These are phyloP conservation scores for Phycomyces nitens DNA, from an alignment of 192 early-diverging fungal species.

Conservation along the genomic window DNA sequence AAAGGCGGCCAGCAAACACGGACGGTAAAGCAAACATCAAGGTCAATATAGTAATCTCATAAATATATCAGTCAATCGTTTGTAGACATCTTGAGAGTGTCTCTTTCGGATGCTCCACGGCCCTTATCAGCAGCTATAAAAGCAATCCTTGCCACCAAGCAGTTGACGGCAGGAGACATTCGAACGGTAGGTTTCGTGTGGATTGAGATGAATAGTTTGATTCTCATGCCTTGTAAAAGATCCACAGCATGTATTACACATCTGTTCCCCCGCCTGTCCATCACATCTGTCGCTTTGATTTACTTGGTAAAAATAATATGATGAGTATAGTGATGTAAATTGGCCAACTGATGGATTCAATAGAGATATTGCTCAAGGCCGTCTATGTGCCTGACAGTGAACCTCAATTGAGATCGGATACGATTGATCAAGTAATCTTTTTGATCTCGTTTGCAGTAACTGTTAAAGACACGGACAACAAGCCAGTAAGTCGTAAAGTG, in stretches of 20 bases:
- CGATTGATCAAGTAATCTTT: constrained; percentile 51
- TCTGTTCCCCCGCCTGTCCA: constrained; percentile 42
- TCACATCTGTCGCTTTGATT: constrained; percentile 32
- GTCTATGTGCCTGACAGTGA: constrained; percentile 49
- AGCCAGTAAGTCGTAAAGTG: constrained; percentile 12
- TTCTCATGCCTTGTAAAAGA: constrained; percentile 21
- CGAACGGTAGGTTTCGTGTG: constrained; percentile 35
- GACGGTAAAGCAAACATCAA: constrained; percentile 33
- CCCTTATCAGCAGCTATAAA: constrained; percentile 40
- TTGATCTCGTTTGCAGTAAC: constrained; percentile 48
- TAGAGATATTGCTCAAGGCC: constrained; percentile 46
- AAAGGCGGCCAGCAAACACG: constrained; percentile 35
- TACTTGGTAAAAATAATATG: constrained; percentile 26
- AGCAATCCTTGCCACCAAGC: constrained; percentile 36
- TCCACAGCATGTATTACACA: constrained; percentile 44
- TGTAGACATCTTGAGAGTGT: constrained; percentile 35
- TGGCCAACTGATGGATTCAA: not conserved
- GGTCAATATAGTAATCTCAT: not conserved
- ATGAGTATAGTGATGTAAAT: not conserved
- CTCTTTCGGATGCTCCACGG: constrained; percentile 37
- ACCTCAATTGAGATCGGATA: constrained; percentile 43
- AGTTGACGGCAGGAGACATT: constrained; percentile 55
- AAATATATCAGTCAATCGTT: constrained; percentile 24
- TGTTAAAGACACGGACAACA: constrained; percentile 37
- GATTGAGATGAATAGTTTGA: not conserved